Evolutionary conservation across 495 filamentous ascomycete genomes (phyloP).

Genomic region (Venustampulla echinocandica): DNA sequence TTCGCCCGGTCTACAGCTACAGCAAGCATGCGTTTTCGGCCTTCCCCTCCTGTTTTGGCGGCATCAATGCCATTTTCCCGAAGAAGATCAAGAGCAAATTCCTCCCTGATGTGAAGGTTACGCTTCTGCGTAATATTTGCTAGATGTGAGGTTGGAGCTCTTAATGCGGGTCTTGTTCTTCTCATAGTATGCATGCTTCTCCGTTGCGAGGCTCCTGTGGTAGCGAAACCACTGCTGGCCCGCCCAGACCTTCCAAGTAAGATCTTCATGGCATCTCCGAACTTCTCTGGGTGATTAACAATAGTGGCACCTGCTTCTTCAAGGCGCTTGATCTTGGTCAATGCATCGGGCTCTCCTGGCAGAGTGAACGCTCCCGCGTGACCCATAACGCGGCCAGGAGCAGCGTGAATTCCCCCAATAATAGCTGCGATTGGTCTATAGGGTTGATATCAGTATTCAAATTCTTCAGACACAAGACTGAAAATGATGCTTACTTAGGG

Average conservation of each 20-base stretch:
- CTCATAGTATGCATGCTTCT: constrained; percentile 45
- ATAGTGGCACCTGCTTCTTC: constrained; percentile 63
- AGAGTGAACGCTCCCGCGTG: constrained; percentile 76
- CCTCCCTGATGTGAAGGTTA: constrained; percentile 48
- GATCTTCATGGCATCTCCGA: constrained; percentile 62
- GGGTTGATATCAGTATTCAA: background rate
- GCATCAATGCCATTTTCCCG: constrained; percentile 41
- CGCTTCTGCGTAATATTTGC: constrained; percentile 37
- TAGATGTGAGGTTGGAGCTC: background rate
- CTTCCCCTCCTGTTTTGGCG: constrained; percentile 31
- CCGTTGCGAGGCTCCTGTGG: constrained; percentile 29
- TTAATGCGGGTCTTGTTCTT: constrained; percentile 7
- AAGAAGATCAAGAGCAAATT: constrained; percentile 52
- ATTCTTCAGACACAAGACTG: too few relatives aligned
- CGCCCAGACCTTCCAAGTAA: constrained; percentile 32
- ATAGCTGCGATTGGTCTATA: constrained; percentile 71
- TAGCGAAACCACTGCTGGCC: constrained; percentile 19
- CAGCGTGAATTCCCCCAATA: constrained; percentile 60
- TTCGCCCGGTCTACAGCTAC: constrained; percentile 58
- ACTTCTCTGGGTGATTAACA: constrained; percentile 73
- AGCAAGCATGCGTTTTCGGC: constrained; percentile 37
- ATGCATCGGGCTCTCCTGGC: constrained; percentile 55
- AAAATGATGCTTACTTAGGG: constrained; percentile 59
- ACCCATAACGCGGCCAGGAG: constrained; percentile 69
- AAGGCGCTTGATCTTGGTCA: constrained; percentile 59